Base-by-base conservation (phyloP, 139 green algal genomes). In the Zygnema circumcarinatum region DNA sequence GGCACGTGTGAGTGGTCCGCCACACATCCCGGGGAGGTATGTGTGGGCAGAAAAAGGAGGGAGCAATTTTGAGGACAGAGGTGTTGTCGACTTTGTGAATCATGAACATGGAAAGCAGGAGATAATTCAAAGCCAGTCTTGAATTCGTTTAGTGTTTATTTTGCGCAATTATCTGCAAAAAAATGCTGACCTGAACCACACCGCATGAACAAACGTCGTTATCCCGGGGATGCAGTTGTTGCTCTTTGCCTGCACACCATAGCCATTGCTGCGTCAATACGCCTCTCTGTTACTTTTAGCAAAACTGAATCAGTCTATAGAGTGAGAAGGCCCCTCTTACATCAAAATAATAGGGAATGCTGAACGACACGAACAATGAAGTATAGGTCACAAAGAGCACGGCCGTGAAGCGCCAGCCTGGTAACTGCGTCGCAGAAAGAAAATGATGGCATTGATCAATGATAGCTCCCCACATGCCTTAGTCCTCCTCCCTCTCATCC, bases 381-480 rank as follows among this genome's bases (percentile, higher is more conserved):
- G 84, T 83, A 11, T 87, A 87, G 80, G 39, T 41, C 62, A 81
- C 32, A 83, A 87, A 87, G 7, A 87, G 35, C 2, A 87, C 38
- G 7, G 35, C 74, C 7, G 80, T 87, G 73, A 87, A 87, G 3
- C 74, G 67, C 21, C 69, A 75, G 80, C 39, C 83, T 41, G 76
- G 39, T 25, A 84, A 16, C 76, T 84, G 76, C 33, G 16, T 16
- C 3, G 7, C 7, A 40, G 47, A 62, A 16, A 62, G 47, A n/a
- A n/a, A n/a, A n/a, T n/a, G n/a, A n/a, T n/a, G n/a, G n/a, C n/a
- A n/a, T n/a, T n/a, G n/a, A n/a, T n/a, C n/a, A n/a, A n/a, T n/a
- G n/a, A n/a, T n/a, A n/a, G n/a, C n/a, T n/a, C n/a, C n/a, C n/a
- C n/a, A n/a, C n/a, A n/a, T n/a, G n/a, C n/a, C n/a, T n/a, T n/a